Evolutionary conservation across 1,284 basidiomycete genomes (phyloP).

Genomic region (Anthracocystis panici-leucophaei): DNA sequence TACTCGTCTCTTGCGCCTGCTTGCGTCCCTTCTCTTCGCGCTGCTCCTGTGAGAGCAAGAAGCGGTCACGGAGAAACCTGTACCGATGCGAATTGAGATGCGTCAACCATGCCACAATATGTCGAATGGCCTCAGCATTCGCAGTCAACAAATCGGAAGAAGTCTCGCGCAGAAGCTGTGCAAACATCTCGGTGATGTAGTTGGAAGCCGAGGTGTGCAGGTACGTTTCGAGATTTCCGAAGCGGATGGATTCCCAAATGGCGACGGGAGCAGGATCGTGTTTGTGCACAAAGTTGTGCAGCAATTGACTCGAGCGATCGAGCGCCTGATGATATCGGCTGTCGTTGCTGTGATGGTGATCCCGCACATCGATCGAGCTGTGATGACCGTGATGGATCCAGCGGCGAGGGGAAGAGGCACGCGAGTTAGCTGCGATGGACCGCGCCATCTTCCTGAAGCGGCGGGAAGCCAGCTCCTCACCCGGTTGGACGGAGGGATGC

Average conservation of each 20-base stretch:
- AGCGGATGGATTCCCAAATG: conserved; percentile 62
- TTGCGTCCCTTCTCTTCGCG: conserved; percentile 22
- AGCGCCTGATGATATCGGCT: conserved; percentile 18
- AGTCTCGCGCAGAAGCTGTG: conserved; percentile 47
- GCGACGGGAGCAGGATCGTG: conserved; percentile 55
- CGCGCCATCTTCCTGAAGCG: conserved; percentile 49
- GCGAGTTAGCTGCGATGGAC: conserved; percentile 42
- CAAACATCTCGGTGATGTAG: conserved; percentile 51
- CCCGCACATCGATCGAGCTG: conserved; percentile 21
- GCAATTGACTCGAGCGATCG: conserved; percentile 32
- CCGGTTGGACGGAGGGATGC: conserved; percentile 41
- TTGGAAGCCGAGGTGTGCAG: conserved; percentile 52
- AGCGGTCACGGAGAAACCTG: conserved; percentile 25
- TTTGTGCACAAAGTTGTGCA: conserved; percentile 46
- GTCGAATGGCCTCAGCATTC: conserved; percentile 41
- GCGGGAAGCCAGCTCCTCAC: conserved; percentile 33
- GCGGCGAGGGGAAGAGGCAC: conserved; percentile 41
- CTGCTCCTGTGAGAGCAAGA: conserved; percentile 25
- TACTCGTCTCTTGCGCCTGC: conserved; percentile 39
- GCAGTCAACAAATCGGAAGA: conserved; percentile 43
- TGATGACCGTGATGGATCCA: conserved; percentile 27
- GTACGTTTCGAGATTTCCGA: conserved; percentile 52
- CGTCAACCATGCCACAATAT: conserved; percentile 46
- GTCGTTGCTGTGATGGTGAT: conserved; percentile 15
- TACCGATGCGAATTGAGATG: conserved; percentile 55